phyloP scores from a whole-genome alignment of 306 rosid genomes.

The Mimosa bimucronata region DNA sequence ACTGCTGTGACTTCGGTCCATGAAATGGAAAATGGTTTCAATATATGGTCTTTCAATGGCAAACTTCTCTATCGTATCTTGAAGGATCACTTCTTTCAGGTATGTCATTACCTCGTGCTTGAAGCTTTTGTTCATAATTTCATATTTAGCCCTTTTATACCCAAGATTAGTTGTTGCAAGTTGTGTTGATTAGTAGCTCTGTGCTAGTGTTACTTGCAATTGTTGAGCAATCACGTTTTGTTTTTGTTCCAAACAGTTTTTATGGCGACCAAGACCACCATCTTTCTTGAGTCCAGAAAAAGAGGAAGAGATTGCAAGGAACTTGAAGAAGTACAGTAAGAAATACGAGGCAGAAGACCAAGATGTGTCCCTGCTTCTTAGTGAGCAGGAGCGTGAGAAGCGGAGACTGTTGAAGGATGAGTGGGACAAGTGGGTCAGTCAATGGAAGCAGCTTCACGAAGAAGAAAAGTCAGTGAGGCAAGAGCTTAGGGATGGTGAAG shows the following conservation, averaged over 20 bases:
- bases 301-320: constrained; percentile 89
- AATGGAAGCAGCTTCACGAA: constrained; percentile 78
- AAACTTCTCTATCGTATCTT: constrained; percentile 76
- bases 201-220: neutral
- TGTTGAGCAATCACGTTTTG: neutral
- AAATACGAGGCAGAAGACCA: constrained; percentile 91
- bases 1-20: constrained; percentile 91
- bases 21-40: constrained; percentile 97
- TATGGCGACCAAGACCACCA: constrained; percentile 93
- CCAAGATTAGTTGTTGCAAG: neutral
- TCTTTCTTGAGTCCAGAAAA: constrained; percentile 75
- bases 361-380: constrained; percentile 74
- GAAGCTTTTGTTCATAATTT: neutral
- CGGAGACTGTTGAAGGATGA: constrained; percentile 77
- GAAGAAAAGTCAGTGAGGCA: constrained; percentile 51
- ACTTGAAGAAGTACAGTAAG: constrained; percentile 90
- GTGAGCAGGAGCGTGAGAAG: constrained; percentile 90
- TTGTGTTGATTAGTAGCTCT: neutral
- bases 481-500: constrained; percentile 83
- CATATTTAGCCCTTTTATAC: neutral
- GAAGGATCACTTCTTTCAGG: constrained; percentile 94
- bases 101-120: neutral
- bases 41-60: constrained; percentile 91
- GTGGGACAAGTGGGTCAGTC: constrained; percentile 79
- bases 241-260: constrained; percentile 48